A percentile compares a stretch with the other conserved stretches of the same genome.
These are phyloP conservation scores for Rhododendron williamsianum DNA, from an alignment of 148 eudicot genomes.

Conservation along the genomic window DNA sequence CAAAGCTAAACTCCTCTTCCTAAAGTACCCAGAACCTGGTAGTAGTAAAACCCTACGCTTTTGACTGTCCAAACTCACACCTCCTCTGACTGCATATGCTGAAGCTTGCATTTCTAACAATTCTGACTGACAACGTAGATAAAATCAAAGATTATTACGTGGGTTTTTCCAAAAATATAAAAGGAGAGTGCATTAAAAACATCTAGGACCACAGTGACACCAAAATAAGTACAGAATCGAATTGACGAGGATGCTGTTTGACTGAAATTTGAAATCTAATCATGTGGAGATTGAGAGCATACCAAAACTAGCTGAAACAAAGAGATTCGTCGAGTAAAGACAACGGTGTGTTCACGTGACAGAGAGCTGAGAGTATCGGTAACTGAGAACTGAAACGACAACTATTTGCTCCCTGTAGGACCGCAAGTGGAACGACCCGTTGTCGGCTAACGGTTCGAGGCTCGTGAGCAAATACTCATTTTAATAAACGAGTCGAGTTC, in stretches of 20 bases:
- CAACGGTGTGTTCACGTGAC: too few relatives aligned
- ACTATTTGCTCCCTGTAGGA: too few relatives aligned
- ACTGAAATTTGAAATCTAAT: neutral
- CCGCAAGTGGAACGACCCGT: too few relatives aligned
- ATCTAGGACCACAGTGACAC: neutral
- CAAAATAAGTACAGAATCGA: neutral
- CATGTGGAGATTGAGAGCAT: too few relatives aligned
- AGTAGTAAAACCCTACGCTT: conserved; percentile 23
- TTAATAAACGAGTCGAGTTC: too few relatives aligned
- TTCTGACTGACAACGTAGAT: neutral
- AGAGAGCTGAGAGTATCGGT: too few relatives aligned
- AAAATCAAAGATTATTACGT: neutral
- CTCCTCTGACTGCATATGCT: conserved; percentile 34
- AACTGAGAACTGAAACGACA: too few relatives aligned
- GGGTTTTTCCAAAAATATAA: neutral
- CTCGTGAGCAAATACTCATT: too few relatives aligned
- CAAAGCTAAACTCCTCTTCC: conserved; percentile 16
- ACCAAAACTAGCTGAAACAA: neutral
- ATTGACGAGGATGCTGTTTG: too few relatives aligned
- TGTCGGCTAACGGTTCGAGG: too few relatives aligned
- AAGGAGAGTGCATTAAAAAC: neutral
- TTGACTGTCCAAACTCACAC: conserved; percentile 24
- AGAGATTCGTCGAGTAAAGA: neutral
- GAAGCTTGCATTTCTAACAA: conserved; percentile 45
- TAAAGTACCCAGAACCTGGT: conserved; percentile 20